Base-by-base conservation (phyloP, 108 stramenopile species). In the Licmophora abbreviata region DNA sequence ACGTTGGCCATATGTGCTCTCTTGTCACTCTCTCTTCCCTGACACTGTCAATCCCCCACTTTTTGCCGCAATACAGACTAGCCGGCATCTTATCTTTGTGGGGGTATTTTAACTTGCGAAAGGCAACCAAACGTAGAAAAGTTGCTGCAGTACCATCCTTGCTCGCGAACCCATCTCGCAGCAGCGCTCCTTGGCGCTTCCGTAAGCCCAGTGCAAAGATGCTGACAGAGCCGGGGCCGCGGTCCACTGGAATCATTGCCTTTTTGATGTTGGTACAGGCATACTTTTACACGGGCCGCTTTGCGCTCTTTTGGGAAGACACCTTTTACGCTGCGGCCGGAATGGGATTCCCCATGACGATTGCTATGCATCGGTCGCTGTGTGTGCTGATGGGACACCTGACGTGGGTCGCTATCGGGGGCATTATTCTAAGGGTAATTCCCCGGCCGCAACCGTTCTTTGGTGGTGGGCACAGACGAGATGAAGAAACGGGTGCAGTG, bases 321-420 rank as follows among this genome's bases (percentile, higher is more conserved):
- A 24, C 59, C 4, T 63, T 92, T 0, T 92, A 85, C 48, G 54
- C 62, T n/a, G 64, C 78, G 43, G 76, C 78, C 20, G 63, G 54
- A 29, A 44, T 70, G 42, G 81, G 77, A 8, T 53, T 80, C 22
- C 73, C 83, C 0, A 70, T 88, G 40, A 85, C 88, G 14, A 55
- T 79, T 29, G 59, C 88, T n/a, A 86, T 92, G 85, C 87, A 88
- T 67, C 73, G 86, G 32, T 73, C 79, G 44, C 48, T 91, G 34
- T 78, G 76, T 28, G 88, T 95, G n/a, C 66, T 93, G 51, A 38
- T 89, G 29, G 87, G 89, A 3, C 95, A 95, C 62, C 61, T 91
- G 47, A 63, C 71, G 29, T 95, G 92, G 92, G 70, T 94, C 0
- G 51, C 46, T 1, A 51, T 83, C 45, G 94, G 92, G 1, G 63